Percentiles rank a stretch among this genome's conserved stretches.
phyloP scores from a whole-genome alignment of 1,284 basidiomycete species.

The Agaricales sp. region DNA sequence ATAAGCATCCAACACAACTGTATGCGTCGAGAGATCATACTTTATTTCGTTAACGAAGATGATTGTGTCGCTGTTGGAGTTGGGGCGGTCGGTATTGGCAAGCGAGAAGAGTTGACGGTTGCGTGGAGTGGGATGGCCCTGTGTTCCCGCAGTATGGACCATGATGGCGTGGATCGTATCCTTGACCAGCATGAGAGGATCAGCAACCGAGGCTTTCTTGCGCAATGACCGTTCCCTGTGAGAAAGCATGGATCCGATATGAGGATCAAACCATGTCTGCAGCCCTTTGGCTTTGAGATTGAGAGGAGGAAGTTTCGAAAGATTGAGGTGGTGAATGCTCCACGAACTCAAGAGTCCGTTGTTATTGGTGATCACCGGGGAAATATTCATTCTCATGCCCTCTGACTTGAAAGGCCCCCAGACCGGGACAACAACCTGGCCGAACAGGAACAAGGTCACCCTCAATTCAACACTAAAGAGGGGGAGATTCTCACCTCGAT shows the following conservation, averaged over 20 bases:
- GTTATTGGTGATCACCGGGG: constrained; percentile 12
- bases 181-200: constrained; percentile 18
- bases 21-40: constrained; percentile 20
- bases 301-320: constrained; percentile 15
- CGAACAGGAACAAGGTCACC: not conserved
- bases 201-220: constrained; percentile 13
- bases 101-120: constrained; percentile 13
- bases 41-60: constrained; percentile 18
- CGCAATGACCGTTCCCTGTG: constrained; percentile 16
- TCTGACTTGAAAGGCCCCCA: constrained; percentile 18
- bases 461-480: not conserved
- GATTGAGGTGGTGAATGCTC: constrained; percentile 20
- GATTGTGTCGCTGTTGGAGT: constrained; percentile 15
- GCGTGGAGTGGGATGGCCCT: constrained; percentile 5
- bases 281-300: constrained; percentile 8
- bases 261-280: constrained; percentile 16
- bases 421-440: constrained; percentile 18
- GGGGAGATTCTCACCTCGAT: constrained; percentile 17
- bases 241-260: constrained; percentile 19
- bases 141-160: constrained; percentile 12
- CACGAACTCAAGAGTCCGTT: constrained; percentile 13
- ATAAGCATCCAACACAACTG: constrained; percentile 21
- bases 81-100: constrained; percentile 10
- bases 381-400: constrained; percentile 18
- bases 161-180: constrained; percentile 18